These are phyloP conservation scores for Pseudocercospora fijiensis DNA, from an alignment of 2,329 filamentous ascomycete species.

Conservation along the genomic window DNA sequence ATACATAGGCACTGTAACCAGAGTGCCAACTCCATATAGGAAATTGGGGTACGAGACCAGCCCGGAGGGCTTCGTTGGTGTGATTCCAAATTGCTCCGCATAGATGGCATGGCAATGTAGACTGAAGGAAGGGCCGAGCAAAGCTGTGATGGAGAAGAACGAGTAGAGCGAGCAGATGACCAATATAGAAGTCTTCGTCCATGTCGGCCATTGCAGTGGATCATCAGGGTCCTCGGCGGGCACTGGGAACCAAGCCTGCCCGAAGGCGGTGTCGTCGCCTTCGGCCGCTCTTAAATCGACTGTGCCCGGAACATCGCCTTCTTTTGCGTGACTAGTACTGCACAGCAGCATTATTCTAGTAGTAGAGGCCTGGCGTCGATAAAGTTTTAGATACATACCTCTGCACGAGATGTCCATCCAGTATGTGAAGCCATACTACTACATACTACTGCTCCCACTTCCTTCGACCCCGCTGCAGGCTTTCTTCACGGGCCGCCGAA, in stretches of 20 bases:
- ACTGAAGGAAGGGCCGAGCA: conserved; percentile 58
- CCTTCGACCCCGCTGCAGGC: neutral
- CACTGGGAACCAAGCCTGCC: conserved; percentile 61
- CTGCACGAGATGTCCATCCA: neutral
- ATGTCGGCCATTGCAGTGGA: conserved; percentile 54
- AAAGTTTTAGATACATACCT: neutral
- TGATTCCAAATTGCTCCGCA: conserved; percentile 53
- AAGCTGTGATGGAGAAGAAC: conserved; percentile 58
- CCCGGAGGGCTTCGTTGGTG: conserved; percentile 53
- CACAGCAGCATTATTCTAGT: neutral
- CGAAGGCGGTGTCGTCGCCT: conserved; percentile 58
- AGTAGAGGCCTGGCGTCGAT: too few relatives aligned
- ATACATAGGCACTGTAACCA: conserved; percentile 59
- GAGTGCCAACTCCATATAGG: conserved; percentile 58
- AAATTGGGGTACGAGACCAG: conserved; percentile 62
- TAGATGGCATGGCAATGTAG: conserved; percentile 58
- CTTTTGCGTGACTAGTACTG: conserved; percentile 58
- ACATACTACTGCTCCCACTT: neutral
- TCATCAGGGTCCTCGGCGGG: conserved; percentile 63
- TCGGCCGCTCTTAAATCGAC: conserved; percentile 55
- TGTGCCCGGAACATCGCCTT: conserved; percentile 58
- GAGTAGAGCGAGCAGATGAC: conserved; percentile 57
- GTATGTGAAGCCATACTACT: neutral
- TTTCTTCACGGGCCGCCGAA: neutral
- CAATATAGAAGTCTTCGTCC: conserved; percentile 59